These are phyloP conservation scores for Eucalyptus cloeziana DNA, from an alignment of 345 rosid species.

Conservation along the genomic window DNA sequence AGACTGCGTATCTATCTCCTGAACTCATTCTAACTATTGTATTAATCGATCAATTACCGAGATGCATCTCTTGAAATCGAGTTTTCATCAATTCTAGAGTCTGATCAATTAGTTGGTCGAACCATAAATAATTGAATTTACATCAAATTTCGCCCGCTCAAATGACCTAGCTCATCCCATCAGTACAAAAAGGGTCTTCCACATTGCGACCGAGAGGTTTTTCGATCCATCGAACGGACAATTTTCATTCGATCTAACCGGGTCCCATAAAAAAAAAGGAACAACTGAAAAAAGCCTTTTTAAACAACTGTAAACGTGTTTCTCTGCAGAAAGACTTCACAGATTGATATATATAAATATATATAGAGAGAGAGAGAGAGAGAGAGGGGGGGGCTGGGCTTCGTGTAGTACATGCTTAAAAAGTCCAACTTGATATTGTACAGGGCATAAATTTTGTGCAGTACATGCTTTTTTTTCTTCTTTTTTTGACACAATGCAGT, in stretches of 20 bases:
- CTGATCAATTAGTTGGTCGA: not conserved
- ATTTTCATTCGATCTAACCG: not conserved
- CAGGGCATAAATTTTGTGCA: not conserved
- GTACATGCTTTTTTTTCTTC: no score
- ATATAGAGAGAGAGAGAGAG: not conserved
- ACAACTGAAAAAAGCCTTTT: not conserved
- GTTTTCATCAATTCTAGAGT: not conserved
- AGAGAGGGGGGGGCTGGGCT: not conserved
- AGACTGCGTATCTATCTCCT: not conserved
- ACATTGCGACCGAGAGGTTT: not conserved
- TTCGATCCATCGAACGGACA: not conserved
- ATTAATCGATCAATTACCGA: not conserved
- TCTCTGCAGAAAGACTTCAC: not conserved
- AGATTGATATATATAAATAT: not conserved
- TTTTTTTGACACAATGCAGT: not conserved
- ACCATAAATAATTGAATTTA: not conserved
- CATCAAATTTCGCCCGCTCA: not conserved
- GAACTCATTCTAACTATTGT: not conserved
- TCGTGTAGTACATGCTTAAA: not conserved
- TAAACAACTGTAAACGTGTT: not conserved
- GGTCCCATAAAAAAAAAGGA: not conserved
- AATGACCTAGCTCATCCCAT: not conserved
- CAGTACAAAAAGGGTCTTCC: not conserved
- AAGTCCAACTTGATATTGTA: not conserved
- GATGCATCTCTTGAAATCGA: rapidly evolving